Base-by-base conservation (phyloP, 257 asterid genomes). In the Nicotiana attenuata region DNA sequence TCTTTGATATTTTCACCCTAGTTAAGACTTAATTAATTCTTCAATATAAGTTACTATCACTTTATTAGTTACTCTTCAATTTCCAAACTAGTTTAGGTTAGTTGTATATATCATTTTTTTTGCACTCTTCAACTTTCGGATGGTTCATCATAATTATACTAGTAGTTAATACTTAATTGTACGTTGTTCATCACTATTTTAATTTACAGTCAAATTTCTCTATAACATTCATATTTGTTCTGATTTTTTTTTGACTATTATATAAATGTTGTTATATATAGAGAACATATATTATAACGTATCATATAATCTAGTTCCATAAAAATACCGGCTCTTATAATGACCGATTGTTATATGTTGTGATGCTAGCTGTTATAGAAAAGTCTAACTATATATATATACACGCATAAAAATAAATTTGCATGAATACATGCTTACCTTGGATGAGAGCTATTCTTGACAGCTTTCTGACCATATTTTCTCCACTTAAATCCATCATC, bases 401-500 rank as follows among this genome's bases (percentile, higher is more conserved):
- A 28, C 29, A 28, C 5, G 13, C 5, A 13, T 11, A 10, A 0
- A 50, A 1, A 52, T 50, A 11, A 52, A 11, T 15, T 3, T 52
- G 0, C 57, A 57, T 17, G 24, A 19, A 28, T 47, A 5, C 5
- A 7, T 78, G 45, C 67, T 76, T 91, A 95, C 99, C 98, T 92
- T 24, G 97, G 98, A 82, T 95, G 98, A 13, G 85, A 76, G 56
- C 90, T 89, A 78, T 95, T 89, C 87, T 95, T 95, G 9, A 95
- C 98, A 59, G 97, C 87, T 88, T 95, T 95, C 82, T 95, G 99
- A 1, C 99, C 99, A 84, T 95, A 95, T 87, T 95, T 93, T 80
- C 99, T 87, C 99, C 99, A 95, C 81, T 93, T 95, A 75, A 89
- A 93, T 3, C 98, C 98, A 89, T 93, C 99, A 81, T 93, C 99